Conservation (phyloP, 768 basidiomycete species). For the Boletus reticuloceps region DNA sequence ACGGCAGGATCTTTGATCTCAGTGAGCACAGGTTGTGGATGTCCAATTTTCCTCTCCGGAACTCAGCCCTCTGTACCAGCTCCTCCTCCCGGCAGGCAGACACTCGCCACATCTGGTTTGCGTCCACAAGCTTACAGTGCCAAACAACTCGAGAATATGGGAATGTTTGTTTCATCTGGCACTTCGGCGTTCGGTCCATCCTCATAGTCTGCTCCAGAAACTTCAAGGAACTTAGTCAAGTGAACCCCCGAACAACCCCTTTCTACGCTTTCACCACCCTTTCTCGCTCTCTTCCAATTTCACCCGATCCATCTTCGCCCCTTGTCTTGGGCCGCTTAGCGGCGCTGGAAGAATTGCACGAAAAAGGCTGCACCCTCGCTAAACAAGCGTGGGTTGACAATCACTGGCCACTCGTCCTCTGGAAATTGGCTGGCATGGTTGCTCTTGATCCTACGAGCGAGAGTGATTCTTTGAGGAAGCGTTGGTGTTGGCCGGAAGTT, state of each 20-base stretch:
- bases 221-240: conserved; percentile 47
- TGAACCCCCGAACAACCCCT: conserved; percentile 52
- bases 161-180: conserved; percentile 43
- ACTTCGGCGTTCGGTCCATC: neutral
- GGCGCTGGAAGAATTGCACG: conserved; percentile 53
- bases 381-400: conserved; percentile 86
- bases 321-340: conserved; percentile 46
- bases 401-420: conserved; percentile 86
- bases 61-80: conserved; percentile 20
- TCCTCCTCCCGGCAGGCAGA: conserved; percentile 37
- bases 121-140: conserved; percentile 45
- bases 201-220: conserved; percentile 39
- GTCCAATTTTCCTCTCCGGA: neutral
- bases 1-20: conserved; percentile 37
- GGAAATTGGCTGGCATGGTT: conserved; percentile 91
- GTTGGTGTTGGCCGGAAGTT: conserved; percentile 85
- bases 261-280: conserved; percentile 59
- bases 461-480: conserved; percentile 39
- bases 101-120: conserved; percentile 49
- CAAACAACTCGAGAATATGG: conserved; percentile 46
- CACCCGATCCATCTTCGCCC: conserved; percentile 16
- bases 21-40: conserved; percentile 33
- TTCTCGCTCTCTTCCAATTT: conserved; percentile 27
- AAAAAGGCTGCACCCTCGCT: conserved; percentile 62
- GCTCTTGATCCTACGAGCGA: conserved; percentile 66